These are phyloP conservation scores for Amylostereum areolatum DNA, from an alignment of 1,284 basidiomycete species.

Conservation along the genomic window DNA sequence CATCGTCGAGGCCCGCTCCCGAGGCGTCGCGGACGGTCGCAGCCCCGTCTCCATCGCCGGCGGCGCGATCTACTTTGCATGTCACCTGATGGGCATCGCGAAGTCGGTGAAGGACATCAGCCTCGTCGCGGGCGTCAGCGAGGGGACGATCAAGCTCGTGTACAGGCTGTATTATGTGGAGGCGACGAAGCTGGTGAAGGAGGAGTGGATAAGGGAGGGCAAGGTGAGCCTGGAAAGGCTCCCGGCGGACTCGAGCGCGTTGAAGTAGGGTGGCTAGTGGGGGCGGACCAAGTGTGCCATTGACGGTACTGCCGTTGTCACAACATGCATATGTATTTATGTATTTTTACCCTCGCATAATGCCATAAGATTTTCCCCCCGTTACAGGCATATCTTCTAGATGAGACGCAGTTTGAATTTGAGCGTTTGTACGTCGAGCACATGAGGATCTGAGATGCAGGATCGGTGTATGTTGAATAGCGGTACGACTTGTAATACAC, in stretches of 20 bases:
- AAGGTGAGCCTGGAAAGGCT: constrained; percentile 55
- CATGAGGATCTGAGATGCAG: no score
- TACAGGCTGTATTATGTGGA: constrained; percentile 68
- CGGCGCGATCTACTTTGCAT: constrained; percentile 93
- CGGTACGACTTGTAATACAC: no score
- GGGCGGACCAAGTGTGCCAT: no score
- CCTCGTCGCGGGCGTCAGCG: constrained; percentile 94
- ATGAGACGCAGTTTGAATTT: no score
- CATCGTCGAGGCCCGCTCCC: constrained; percentile 74
- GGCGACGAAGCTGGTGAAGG: constrained; percentile 70
- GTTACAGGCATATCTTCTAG: no score
- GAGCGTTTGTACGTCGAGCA: no score
- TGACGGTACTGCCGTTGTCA: no score
- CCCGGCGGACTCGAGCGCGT: constrained; percentile 24
- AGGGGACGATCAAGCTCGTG: constrained; percentile 91
- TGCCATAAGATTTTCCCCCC: no score
- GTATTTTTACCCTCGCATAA: no score
- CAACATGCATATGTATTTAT: no score
- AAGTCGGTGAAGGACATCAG: constrained; percentile 85
- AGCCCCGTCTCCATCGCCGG: constrained; percentile 96
- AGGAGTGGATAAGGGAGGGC: constrained; percentile 76
- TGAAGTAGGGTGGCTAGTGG: not conserved
- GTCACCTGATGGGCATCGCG: constrained; percentile 68
- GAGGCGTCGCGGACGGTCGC: constrained; percentile 88
- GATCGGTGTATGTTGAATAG: no score